Evolutionary conservation across 305 asterid species (phyloP), one percentile per base, ranked within the genome.

Genomic region (Salvia sclarea): DNA sequence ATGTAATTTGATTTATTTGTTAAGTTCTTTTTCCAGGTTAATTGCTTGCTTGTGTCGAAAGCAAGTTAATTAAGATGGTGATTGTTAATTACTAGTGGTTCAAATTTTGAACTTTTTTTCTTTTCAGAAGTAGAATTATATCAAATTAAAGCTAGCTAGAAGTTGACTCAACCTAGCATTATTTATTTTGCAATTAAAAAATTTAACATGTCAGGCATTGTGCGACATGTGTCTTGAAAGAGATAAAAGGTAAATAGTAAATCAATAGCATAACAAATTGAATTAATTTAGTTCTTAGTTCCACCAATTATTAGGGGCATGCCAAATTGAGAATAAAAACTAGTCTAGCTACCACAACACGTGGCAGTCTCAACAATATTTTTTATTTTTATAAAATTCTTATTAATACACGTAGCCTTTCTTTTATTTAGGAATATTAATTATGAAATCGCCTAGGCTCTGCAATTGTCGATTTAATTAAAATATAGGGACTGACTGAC

Each of bases 261-360:
- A 48, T 18, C 8, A 20, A 20, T 3, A 50, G 3, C 20, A 1
- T 21, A 21, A 5, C 30, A 21, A 20, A 21, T 37, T 37, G 43
- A 52, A 52, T 7, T 52, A 21, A 21, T 50, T 10, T 12, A 25
- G 4, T 25, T 25, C 4, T 25, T 24, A 41, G 28, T 43, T 16
- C 58, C 67, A 33, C 57, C 61, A 58, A 69, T 69, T 69, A 69
- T 68, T 68, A 43, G 58, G 13, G 56, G 11, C 72, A 53, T 24
- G 63, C 45, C 56, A 53, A 55, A 10, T 41, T 37, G 24, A 61
- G 49, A 61, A 43, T 24, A 41, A 61, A 62, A n/a, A 0, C 20
- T 31, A 35, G 35, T 1, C 16, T 33, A 25, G 4, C 30, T 4
- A 43, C 11, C 55, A 25, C 17, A 33, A 45, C 60, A 69, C 74